Percentiles rank a stretch among this genome's conserved stretches.
These are phyloP conservation scores for Thielaviopsis ethacetica DNA, from an alignment of 2,329 filamentous ascomycete species.

Conservation along the genomic window DNA sequence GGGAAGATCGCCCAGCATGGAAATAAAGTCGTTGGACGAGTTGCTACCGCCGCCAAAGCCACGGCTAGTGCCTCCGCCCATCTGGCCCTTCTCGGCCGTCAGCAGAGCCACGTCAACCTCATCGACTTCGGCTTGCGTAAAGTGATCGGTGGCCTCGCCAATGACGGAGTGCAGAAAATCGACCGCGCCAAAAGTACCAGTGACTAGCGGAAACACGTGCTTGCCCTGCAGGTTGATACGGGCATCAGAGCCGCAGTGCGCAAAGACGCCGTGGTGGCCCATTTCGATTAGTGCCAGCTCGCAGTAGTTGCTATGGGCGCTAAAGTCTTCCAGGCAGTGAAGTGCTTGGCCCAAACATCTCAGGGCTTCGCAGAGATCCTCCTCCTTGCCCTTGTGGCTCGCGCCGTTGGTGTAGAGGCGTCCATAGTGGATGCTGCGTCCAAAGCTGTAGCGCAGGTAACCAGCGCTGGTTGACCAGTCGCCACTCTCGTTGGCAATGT, in stretches of 20 bases:
- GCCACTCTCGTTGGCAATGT: conserved; percentile 81
- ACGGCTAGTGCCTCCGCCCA: conserved; percentile 16
- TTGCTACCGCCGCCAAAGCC: conserved; percentile 21
- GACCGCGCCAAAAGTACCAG: conserved; percentile 61
- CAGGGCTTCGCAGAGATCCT: conserved; percentile 65
- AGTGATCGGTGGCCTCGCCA: conserved; percentile 62
- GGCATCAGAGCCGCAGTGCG: conserved; percentile 52
- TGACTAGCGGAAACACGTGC: conserved; percentile 52
- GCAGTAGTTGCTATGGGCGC: conserved; percentile 70
- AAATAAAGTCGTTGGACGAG: conserved; percentile 45
- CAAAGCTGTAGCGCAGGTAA: conserved; percentile 63
- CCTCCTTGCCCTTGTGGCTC: conserved; percentile 45
- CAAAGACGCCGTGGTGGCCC: conserved; percentile 50
- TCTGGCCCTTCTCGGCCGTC: conserved; percentile 41
- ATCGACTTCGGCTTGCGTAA: conserved; percentile 71
- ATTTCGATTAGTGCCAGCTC: conserved; percentile 62
- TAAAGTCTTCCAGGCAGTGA: conserved; percentile 65
- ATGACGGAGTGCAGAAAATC: conserved; percentile 70
- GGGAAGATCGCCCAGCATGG: conserved; percentile 61
- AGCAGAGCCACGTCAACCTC: conserved; percentile 62
- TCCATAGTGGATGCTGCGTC: conserved; percentile 60
- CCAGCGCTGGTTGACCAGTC: conserved; percentile 81
- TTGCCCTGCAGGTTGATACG: conserved; percentile 51
- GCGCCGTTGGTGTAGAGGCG: conserved; percentile 53
- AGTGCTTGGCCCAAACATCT: conserved; percentile 60